Conservation (phyloP, 164 flowering plant species). For the Akebia trifoliata region DNA sequence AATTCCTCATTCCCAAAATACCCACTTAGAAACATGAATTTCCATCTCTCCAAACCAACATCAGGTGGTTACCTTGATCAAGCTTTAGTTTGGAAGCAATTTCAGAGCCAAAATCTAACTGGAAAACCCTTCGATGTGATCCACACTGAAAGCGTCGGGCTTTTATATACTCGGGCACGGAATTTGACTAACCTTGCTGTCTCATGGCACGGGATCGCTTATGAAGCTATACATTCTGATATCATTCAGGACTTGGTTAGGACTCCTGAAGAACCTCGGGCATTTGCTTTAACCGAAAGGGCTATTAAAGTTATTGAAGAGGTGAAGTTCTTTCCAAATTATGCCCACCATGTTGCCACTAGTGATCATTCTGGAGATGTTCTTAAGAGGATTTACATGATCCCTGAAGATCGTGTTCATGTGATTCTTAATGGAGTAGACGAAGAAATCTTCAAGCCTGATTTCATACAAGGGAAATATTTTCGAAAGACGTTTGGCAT, state of each 20-base stretch:
- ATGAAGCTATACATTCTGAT: constrained; percentile 66
- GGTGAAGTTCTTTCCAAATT: constrained; percentile 57
- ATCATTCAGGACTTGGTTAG: constrained; percentile 61
- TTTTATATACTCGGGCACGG: constrained; percentile 43
- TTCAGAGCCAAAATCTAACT: constrained; percentile 41
- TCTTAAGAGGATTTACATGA: constrained; percentile 61
- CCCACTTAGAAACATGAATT: constrained; percentile 32
- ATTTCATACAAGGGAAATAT: constrained; percentile 23
- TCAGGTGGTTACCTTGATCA: constrained; percentile 55
- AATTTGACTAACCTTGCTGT: constrained; percentile 50
- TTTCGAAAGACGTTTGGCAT: constrained; percentile 40
- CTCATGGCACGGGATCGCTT: constrained; percentile 84
- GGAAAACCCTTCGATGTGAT: constrained; percentile 32
- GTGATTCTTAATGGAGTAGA: constrained; percentile 72
- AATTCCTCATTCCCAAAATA: constrained; percentile 33
- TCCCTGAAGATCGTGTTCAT: constrained; percentile 74
- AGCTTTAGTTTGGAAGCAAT: constrained; percentile 52
- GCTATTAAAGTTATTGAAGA: constrained; percentile 52
- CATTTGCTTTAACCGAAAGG: constrained; percentile 39
- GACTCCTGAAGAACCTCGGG: constrained; percentile 31
- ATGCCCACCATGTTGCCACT: constrained; percentile 75
- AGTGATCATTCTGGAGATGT: constrained; percentile 73
- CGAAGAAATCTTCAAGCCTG: constrained; percentile 51
- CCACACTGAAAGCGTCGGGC: constrained; percentile 44
- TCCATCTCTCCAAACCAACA: constrained; percentile 58